These are phyloP conservation scores for Epichloe coenophiala DNA, from an alignment of 2,329 filamentous ascomycete genomes.

Conservation along the genomic window DNA sequence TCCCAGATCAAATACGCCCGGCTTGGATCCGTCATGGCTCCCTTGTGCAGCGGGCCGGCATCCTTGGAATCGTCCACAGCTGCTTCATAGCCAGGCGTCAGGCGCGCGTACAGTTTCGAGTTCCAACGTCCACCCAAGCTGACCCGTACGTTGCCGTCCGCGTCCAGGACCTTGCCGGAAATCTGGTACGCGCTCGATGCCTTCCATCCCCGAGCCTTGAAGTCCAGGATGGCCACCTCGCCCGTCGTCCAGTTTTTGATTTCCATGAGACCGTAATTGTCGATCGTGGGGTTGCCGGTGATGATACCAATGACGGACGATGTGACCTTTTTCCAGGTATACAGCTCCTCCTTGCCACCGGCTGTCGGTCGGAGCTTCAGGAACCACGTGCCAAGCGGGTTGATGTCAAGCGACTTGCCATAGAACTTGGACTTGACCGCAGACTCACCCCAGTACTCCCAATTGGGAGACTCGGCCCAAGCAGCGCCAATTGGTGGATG, in stretches of 20 bases:
- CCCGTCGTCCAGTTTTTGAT: constrained; percentile 96
- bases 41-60: constrained; percentile 24
- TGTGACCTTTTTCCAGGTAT: constrained; percentile 98
- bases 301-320: constrained; percentile 98
- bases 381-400: constrained; percentile 95
- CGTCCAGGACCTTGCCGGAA: constrained; percentile 70
- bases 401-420: constrained; percentile 94
- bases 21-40: constrained; percentile 49
- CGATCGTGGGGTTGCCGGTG: constrained; percentile 88
- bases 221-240: constrained; percentile 78
- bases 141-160: constrained; percentile 68
- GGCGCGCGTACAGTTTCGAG: constrained; percentile 86
- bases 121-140: constrained; percentile 94
- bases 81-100: constrained; percentile 82
- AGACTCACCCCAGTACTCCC: constrained; percentile 96
- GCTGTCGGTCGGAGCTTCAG: constrained; percentile 64
- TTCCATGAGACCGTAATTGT: constrained; percentile 96
- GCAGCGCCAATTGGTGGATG: constrained; percentile 91
- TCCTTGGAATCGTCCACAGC: constrained; percentile 45
- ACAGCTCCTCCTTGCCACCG: constrained; percentile 71
- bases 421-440: constrained; percentile 95
- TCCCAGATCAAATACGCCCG: constrained; percentile 90
- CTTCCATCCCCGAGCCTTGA: constrained; percentile 94
- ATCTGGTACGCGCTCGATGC: constrained; percentile 84
- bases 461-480: constrained; percentile 81